Percentiles rank a stretch among this genome's conserved stretches.
phyloP scores from a whole-genome alignment of 768 basidiomycete genomes.

The Glaciozyma antarctica region DNA sequence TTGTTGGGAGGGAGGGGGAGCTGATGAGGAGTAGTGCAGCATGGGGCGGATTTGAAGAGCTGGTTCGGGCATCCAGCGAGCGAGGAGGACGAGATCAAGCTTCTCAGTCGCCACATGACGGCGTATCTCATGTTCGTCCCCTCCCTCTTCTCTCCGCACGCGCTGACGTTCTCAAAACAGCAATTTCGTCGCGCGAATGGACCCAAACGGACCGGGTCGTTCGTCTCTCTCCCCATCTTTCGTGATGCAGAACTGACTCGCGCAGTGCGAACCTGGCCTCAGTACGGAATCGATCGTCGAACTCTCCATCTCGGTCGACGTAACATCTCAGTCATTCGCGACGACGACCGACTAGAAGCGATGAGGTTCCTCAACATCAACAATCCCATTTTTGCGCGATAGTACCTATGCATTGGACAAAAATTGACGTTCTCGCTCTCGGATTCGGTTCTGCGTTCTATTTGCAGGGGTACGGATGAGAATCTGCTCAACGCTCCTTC shows the following conservation, averaged over 20 bases:
- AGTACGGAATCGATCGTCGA: conserved; percentile 24
- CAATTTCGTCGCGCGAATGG: conserved; percentile 20
- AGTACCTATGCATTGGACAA: too few species aligned
- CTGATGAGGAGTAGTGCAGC: conserved; percentile 10
- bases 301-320: conserved; percentile 20
- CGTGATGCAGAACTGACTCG: background rate
- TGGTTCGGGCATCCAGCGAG: conserved; percentile 26
- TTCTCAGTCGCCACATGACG: conserved; percentile 17
- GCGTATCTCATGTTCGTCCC: conserved; percentile 23
- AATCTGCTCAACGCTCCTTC: too few species aligned
- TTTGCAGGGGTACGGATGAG: too few species aligned
- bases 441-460: too few species aligned
- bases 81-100: conserved; percentile 8
- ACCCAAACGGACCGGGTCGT: conserved; percentile 29
- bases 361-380: conserved; percentile 26
- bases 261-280: conserved; percentile 25
- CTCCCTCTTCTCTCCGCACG: too few species aligned
- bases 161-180: background rate
- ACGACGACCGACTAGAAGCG: conserved; percentile 24
- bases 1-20: background rate
- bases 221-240: background rate
- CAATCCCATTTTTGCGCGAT: conserved; percentile 24
- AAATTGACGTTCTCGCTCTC: too few species aligned
- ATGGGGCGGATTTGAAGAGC: conserved; percentile 17
- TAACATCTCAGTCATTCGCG: conserved; percentile 20